Conservation (phyloP, 352 stramenopile species). For the Globisporangium carolinianum region DNA sequence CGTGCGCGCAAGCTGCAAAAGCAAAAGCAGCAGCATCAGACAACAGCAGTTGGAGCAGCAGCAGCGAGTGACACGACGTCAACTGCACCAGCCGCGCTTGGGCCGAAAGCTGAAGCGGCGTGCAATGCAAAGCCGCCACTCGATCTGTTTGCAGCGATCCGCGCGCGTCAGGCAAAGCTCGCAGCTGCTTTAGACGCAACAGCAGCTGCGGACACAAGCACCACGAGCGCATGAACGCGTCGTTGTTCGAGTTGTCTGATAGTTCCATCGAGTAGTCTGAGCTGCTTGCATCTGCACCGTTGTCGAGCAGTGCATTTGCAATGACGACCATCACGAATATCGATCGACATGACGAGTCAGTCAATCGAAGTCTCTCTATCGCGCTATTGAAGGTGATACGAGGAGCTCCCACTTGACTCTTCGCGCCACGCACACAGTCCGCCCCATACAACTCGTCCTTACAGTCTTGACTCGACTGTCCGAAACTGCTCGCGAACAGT, state of each 20-base stretch:
- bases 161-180: slow-evolving; percentile 25
- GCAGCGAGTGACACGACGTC: neutral
- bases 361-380: too few relatives aligned
- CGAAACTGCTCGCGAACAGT: neutral
- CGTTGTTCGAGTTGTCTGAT: neutral
- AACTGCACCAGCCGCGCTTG: too few relatives aligned
- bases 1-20: slow-evolving; percentile 25
- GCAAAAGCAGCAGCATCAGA: neutral
- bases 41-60: neutral
- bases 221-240: neutral
- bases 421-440: too few relatives aligned
- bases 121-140: slow-evolving; percentile 13
- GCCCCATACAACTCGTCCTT: too few relatives aligned
- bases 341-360: too few relatives aligned
- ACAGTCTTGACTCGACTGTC: too few relatives aligned
- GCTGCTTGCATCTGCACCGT: too few relatives aligned
- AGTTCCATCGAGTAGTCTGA: too few relatives aligned
- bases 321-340: neutral
- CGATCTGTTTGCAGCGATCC: slow-evolving; percentile 63
- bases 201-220: neutral
- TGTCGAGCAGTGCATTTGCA: too few relatives aligned
- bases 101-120: too few relatives aligned
- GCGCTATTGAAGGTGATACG: too few relatives aligned
- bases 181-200: neutral
- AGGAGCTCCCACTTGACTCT: too few relatives aligned